Base-by-base conservation (phyloP, 164 flowering plant species). In the Akebia trifoliata region DNA sequence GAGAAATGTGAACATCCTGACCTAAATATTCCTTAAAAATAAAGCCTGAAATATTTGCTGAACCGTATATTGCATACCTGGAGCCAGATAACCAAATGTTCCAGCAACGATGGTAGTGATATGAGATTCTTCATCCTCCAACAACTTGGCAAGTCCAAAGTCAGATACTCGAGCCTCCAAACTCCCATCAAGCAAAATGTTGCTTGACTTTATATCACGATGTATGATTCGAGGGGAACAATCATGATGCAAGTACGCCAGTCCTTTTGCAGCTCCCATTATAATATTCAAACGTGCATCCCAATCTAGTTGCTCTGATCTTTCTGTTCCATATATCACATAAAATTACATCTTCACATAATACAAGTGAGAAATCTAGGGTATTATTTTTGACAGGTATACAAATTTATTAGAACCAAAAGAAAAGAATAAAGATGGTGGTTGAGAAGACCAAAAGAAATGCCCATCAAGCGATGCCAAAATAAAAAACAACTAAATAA, bases 101-200 rank as follows among this genome's bases (percentile, higher is more conserved):
- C 99, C 99, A 53, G 97, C 97, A 54, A 90, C 97, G 71, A 93
- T 93, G 21, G 99, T 93, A 20, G 99, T 90, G 45, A 87, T 90
- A 63, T 93, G 99, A 48, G 99, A 87, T 77, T 90, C 89, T 66
- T 90, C 96, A 75, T 93, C 99, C 71, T 83, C 87, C 71, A 93
- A 66, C 62, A 93, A 68, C 63, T 93, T 93, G 60, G 99, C 97
- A 36, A 93, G 90, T 68, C 99, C 99, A 74, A 93, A 90, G 63
- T 93, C 99, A 43, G 99, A 84, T 4, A 93, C 99, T 30, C 97
- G 83, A 35, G 99, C 94, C 69, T 87, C 97, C 74, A 93, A 71
- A 70, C 86, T 90, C 7, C 83, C 94, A 74, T 93, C 99, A 71
- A 93, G 94, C 74, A 93, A 77, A 57, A 93, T 87, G 74, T 93